Base-by-base conservation (phyloP, 2,329 filamentous ascomycete species). In the Pyricularia pennisetigena region DNA sequence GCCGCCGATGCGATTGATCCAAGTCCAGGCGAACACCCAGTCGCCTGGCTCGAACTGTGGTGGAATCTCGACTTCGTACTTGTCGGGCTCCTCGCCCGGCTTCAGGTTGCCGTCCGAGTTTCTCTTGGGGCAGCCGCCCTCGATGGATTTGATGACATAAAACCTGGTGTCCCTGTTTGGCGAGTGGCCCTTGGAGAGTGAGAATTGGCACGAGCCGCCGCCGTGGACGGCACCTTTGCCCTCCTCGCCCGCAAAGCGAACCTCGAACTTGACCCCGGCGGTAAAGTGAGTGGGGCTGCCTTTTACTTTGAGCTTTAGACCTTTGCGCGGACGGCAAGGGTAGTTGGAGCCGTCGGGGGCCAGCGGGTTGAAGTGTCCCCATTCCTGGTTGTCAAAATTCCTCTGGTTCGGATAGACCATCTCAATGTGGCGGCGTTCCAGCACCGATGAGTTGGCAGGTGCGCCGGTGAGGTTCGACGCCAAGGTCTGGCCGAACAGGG, bases 1-100 rank as follows among this genome's bases (percentile, higher is more conserved):
- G 6, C 87, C 86, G 1, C 70, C 69, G 20, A 86, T 75, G 71
- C 82, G 81, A 76, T 87, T 87, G 75, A 86, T 85, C 84, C 84
- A 86, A 5, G 83, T 86, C 87, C 88, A 89, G 1, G 83, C 82
- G 12, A 90, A 79, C 0, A 88, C 77, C 32, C 85, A 86, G 79
- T 70, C 74, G 72, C 75, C 75, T 20, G 70, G 70, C 9, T 71
- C 68, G 12, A 77, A 65, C 9, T 70, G 70, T 57, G 71, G 69
- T 12, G 75, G 75, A 35, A 76, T 72, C 10, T 71, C 70, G 63
- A 74, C 76, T 54, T 73, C 70, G 62, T 74, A 74, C 26, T 72
- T 49, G 35, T 70, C 32, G 5, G 61, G 8, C 20, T 66, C 20
- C 3, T 64, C 54, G 5, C 71, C 70, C 28, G 69, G 71, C n/a